Percentiles rank a stretch among this genome's conserved stretches.
These are phyloP conservation scores for Solanum hybrid DNA, from an alignment of 305 asterid genomes.

Conservation along the genomic window DNA sequence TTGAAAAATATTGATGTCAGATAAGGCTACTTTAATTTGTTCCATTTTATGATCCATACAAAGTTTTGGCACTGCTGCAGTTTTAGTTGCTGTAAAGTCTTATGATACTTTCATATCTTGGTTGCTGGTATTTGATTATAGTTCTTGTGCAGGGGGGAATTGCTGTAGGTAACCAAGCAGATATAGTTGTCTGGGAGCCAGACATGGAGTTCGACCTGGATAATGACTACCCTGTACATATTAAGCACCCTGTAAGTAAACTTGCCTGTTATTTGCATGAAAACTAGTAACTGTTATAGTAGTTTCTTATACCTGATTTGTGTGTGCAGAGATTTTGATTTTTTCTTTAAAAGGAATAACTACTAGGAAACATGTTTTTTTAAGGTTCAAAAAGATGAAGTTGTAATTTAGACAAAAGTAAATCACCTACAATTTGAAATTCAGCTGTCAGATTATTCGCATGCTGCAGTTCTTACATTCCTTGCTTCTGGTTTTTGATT, in stretches of 20 bases:
- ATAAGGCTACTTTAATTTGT: background rate
- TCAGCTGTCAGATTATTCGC: background rate
- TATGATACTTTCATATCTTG: constrained; percentile 4
- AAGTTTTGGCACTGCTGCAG: background rate
- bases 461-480: background rate
- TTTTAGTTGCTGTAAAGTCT: background rate
- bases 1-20: background rate
- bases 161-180: constrained; percentile 62
- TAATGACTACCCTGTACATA: constrained; percentile 42
- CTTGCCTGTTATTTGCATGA: background rate
- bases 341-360: background rate
- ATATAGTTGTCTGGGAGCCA: constrained; percentile 85
- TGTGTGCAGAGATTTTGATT: background rate
- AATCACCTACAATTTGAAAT: background rate
- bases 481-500: background rate
- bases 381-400: background rate
- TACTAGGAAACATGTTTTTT: background rate
- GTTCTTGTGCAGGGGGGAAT: constrained; percentile 54
- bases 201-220: constrained; percentile 64
- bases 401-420: background rate
- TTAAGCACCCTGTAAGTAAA: constrained; percentile 61
- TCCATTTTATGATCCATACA: background rate
- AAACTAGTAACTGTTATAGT: background rate
- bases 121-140: background rate
- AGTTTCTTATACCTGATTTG: background rate